Evolutionary conservation across 371 early-diverging fungal species (phyloP), one percentile per base, ranked within the genome.

Genomic region (Actinomucor elegans): DNA sequence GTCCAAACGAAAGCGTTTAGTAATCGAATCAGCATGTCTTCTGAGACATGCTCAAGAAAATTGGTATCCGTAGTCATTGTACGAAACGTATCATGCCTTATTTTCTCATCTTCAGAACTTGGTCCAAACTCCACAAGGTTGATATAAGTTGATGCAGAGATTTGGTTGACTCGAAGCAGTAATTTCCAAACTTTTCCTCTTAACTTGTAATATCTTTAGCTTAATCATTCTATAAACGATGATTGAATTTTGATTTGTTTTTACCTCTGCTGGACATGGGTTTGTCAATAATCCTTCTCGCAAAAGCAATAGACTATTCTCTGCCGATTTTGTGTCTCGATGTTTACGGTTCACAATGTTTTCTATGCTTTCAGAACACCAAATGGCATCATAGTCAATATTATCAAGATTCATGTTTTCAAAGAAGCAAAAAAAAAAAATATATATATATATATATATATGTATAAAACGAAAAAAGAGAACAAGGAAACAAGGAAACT

Each of bases 1-100:
- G 41, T 80, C 83, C 94, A 91, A 23, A 92, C 91, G 67, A 94
- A 89, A 1, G 94, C 93, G 65, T 94, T 95, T 31, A 97, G 69
- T 11, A 94, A 75, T 5, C 98, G 73, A 33, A 89, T 83, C 32
- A 95, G 57, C 71, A 87, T 79, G 34, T 82, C 86, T 26, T 94
- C 91, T 4, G 88, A 72, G 5, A 95, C 96, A 20, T 74, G 56
- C 17, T 79, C 79, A 20, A 76, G 63, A 67, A 94, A 96, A 38
- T 72, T 76, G 15, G 73, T 66, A 69, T 97, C 95, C 1, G 90
- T 92, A 4, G 91, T 86, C 69, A 94, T 73, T 3, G 96, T 94
- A 12, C 95, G 68, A 58, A 92, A 90, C 0, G 93, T 88, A 61
- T 97, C 98, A 63, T 94, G 90, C 43, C 89, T 80, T 55, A 97